phyloP scores from a whole-genome alignment of 2,329 filamentous ascomycete genomes.

The Hypoxylon sp. region DNA sequence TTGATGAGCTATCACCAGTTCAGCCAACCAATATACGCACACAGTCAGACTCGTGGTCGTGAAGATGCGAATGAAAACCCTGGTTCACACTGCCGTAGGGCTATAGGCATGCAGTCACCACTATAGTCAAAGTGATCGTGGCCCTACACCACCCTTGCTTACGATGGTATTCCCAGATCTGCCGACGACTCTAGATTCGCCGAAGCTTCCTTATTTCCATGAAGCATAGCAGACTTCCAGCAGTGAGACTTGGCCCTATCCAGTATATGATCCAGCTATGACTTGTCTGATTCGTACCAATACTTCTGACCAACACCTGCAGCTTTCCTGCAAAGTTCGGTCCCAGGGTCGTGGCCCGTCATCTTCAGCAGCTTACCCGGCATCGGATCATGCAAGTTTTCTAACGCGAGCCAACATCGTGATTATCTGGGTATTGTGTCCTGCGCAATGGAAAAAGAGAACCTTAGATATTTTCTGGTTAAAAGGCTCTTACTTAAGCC shows the following conservation, averaged over 20 bases:
- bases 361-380: slow-evolving; percentile 21
- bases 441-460: slow-evolving; percentile 1
- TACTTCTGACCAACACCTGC: slow-evolving; percentile 6
- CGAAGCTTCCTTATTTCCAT: slow-evolving; percentile 15
- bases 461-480: slow-evolving; percentile 5
- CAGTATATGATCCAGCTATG: slow-evolving; percentile 2
- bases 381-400: slow-evolving; percentile 21
- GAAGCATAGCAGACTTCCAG: slow-evolving; percentile 7
- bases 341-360: slow-evolving; percentile 17
- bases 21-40: background rate
- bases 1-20: background rate
- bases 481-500: slow-evolving; percentile 4
- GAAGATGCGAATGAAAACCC: background rate
- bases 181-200: slow-evolving; percentile 22
- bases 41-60: background rate
- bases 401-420: slow-evolving; percentile 13
- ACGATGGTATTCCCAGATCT: slow-evolving; percentile 23
- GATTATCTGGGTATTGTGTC: background rate
- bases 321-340: slow-evolving; percentile 19
- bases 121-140: slow-evolving; percentile 12
- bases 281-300: slow-evolving; percentile 9
- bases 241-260: slow-evolving; percentile 9
- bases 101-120: background rate
- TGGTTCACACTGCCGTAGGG: slow-evolving; percentile 1
- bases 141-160: slow-evolving; percentile 17